A percentile compares a stretch with the other conserved stretches of the same genome.
phyloP scores from a whole-genome alignment of 129 eudicot species.

The Apium graveolens region DNA sequence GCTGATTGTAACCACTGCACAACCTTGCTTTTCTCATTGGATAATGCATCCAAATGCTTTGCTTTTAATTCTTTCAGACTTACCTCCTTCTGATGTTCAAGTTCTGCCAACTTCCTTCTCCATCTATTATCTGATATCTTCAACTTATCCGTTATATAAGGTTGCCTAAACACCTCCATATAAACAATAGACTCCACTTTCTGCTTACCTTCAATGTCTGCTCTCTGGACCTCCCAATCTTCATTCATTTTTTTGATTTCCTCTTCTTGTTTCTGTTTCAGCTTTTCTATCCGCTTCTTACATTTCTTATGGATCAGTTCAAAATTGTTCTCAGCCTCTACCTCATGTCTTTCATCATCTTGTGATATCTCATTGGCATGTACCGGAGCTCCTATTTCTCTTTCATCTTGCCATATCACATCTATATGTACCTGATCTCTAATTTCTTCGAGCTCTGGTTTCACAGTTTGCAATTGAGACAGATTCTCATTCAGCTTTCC shows the following conservation, averaged over 20 bases:
- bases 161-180: conserved; percentile 6
- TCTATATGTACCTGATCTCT: background rate
- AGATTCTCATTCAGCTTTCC: conserved; percentile 9
- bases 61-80: conserved; percentile 29
- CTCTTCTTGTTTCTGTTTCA: conserved; percentile 15
- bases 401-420: background rate
- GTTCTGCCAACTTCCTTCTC: conserved; percentile 26
- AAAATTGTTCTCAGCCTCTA: background rate
- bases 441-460: background rate
- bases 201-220: conserved; percentile 15
- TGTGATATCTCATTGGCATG: background rate
- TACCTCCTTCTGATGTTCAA: conserved; percentile 11
- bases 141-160: conserved; percentile 9
- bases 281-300: conserved; percentile 24
- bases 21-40: conserved; percentile 25
- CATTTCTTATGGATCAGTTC: conserved; percentile 16
- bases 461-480: background rate
- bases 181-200: conserved; percentile 11
- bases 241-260: conserved; percentile 20
- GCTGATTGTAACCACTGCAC: conserved; percentile 14
- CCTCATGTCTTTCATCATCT: conserved; percentile 1
- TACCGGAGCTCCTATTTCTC: background rate
- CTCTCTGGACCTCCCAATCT: conserved; percentile 24
- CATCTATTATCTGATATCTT: conserved; percentile 14
- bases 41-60: conserved; percentile 20